These are phyloP conservation scores for Solanum neorickii DNA, from an alignment of 257 asterid species.

Conservation along the genomic window DNA sequence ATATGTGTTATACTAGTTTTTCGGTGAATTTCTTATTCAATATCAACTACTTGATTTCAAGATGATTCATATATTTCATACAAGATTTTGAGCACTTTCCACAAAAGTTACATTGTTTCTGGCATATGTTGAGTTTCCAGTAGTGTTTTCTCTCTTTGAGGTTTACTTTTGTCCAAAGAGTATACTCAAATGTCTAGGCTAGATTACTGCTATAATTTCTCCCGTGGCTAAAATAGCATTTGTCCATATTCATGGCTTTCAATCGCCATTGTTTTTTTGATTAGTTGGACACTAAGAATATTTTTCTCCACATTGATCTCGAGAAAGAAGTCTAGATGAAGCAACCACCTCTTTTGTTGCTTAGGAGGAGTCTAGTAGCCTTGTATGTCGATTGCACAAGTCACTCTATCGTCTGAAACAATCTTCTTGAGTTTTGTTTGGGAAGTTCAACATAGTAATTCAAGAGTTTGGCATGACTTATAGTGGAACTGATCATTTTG, in stretches of 20 bases:
- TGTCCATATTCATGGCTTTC: neutral
- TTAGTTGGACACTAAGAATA: neutral
- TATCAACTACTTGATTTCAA: neutral
- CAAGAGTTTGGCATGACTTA: neutral
- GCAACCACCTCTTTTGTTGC: neutral
- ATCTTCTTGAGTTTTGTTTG: neutral
- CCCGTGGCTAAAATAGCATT: neutral
- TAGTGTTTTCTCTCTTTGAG: neutral
- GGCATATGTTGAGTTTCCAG: neutral
- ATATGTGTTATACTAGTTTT: neutral
- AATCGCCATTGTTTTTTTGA: neutral
- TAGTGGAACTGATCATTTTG: neutral
- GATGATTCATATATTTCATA: neutral
- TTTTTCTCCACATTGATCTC: neutral
- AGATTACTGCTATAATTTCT: neutral
- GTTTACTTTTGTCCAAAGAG: too few relatives aligned
- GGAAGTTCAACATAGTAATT: neutral
- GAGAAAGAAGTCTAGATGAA: neutral
- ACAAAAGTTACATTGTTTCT: neutral
- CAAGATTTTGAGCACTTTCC: neutral
- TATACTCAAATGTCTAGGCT: neutral
- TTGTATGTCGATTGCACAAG: neutral
- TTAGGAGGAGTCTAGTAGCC: neutral
- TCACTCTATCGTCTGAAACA: neutral
- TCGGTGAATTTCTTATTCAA: neutral